Evolutionary conservation across 768 basidiomycete genomes (phyloP).

Genomic region (Podaxis sp.): DNA sequence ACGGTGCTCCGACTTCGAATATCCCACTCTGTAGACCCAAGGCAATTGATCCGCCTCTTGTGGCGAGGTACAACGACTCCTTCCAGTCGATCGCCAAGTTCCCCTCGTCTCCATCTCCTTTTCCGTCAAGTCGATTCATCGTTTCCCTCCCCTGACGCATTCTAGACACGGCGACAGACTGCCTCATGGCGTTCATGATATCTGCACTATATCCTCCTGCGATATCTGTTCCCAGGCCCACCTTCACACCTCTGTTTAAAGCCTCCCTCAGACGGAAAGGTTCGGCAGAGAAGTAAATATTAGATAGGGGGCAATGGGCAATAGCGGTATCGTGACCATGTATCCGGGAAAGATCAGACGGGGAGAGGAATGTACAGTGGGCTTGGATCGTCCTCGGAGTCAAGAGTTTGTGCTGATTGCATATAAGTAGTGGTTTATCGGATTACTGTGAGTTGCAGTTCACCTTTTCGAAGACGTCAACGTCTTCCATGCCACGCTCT

Average conservation of each 20-base stretch:
- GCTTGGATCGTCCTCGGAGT: slow-evolving; percentile 74
- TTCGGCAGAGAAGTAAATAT: slow-evolving; percentile 79
- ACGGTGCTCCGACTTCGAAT: slow-evolving; percentile 61
- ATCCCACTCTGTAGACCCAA: slow-evolving; percentile 57
- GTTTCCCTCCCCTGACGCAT: slow-evolving; percentile 57
- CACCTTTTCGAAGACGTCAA: slow-evolving; percentile 74
- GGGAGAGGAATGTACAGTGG: slow-evolving; percentile 82
- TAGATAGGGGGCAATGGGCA: slow-evolving; percentile 89
- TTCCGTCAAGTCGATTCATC: slow-evolving; percentile 21
- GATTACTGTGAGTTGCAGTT: neutral
- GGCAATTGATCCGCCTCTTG: slow-evolving; percentile 73
- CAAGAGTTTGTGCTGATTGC: slow-evolving; percentile 33
- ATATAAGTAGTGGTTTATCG: slow-evolving; percentile 35
- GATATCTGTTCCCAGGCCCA: slow-evolving; percentile 85
- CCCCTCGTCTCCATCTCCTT: slow-evolving; percentile 10
- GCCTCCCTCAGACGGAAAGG: slow-evolving; percentile 75
- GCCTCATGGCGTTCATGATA: slow-evolving; percentile 79
- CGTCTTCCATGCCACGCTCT: slow-evolving; percentile 63
- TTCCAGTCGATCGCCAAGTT: slow-evolving; percentile 71
- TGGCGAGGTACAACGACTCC: slow-evolving; percentile 79
- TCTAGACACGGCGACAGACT: slow-evolving; percentile 69
- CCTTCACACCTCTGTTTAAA: slow-evolving; percentile 55
- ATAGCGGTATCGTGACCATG: slow-evolving; percentile 54
- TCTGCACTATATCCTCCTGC: slow-evolving; percentile 84
- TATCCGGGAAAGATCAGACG: slow-evolving; percentile 50